Base-by-base conservation (phyloP, 2,329 filamentous ascomycete species). In the Botrytis paeoniae region DNA sequence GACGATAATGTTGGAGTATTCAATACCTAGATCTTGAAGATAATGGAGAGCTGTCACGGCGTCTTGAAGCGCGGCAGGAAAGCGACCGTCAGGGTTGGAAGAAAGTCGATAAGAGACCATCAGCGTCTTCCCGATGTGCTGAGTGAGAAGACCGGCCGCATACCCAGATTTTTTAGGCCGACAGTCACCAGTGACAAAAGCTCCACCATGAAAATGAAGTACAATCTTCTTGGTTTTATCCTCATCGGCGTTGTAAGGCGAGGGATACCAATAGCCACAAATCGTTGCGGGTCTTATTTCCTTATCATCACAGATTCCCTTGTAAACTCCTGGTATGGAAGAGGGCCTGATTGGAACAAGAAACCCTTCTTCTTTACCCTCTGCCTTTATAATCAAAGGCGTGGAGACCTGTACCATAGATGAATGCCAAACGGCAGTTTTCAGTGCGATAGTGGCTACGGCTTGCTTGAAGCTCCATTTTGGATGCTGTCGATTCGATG, bases 11-110 rank as follows among this genome's bases (percentile, higher is more conserved):
- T 68, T 60, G 39, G 60, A 51, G n/a, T 35, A 54, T 14, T 25
- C 29, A 32, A 65, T n/a, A 3, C 60, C 45, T n/a, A 65, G 45
- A 22, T 18, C 32, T 16, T 32, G 54, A 7, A 43, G 25, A 65
- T 71, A 57, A 14, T 22, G 12, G 45, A 54, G 57, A 25, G 60
- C 60, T 29, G 85, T 83, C 62, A 88, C 75, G 7, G 79, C 80
- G 76, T 88, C 86, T 77, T 87, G 85, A 5, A 86, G 77, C 14
- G 84, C 83, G 0, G 85, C 86, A 1, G 86, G 85, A 78, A 87
- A 88, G 0, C 82, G 82, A 39, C 82, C 82, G 16, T 75, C 77
- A 0, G 83, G 82, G 57, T 85, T 82, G 0, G 81, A 82, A 2
- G 83, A 80, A 18, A 61, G 32, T 54, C 64, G 64, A 29, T 68